Base-by-base conservation (phyloP, 2,329 filamentous ascomycete genomes). In the Fusarium irregulare region DNA sequence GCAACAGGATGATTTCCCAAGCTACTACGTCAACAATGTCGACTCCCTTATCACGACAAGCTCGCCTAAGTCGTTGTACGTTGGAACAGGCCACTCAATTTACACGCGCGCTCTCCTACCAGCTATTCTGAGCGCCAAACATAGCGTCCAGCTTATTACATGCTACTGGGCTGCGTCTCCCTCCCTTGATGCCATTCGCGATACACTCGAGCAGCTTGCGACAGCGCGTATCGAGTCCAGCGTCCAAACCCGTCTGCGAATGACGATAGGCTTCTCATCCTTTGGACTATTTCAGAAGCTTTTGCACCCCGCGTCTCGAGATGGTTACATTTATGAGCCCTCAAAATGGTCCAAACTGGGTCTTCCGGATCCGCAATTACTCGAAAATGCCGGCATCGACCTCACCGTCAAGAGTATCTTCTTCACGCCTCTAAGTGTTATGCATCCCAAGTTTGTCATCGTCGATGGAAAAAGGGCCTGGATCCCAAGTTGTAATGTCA, bases 381-480 rank as follows among this genome's bases (percentile, higher is more conserved):
- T 91, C 4, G 82, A 85, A 34, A 82, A 88, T 6, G 83, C 80
- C 1, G 88, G 88, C 4, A 85, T 97, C 20, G 87, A 94, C 55
- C 75, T 97, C 34, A 82, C 85, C 0, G 87, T 94, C 59, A 94
- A 93, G 81, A 93, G 89, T 67, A 83, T 95, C 10, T 97, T 97
- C 78, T 89, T 95, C 67, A 83, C 90, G 4, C 93, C 93, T 0
- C 89, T 96, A 64, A 93, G 92, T 74, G 91, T 97, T n/a, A 92
- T 96, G 89, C 93, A 97, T 76, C 91, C 93, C 0, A 97, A 97
- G 75, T 95, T 93, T 72, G 84, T 95, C 40, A 84, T 96, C 16
- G 79, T 95, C 2, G 93, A 97, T 76, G 85, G 90, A 1, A 78
- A 82, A 32, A 84, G 81, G 4, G 91, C 91, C 0, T 90, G 91